phyloP scores from a whole-genome alignment of 192 early-diverging fungal genomes.

The Backusella tarrabulga region DNA sequence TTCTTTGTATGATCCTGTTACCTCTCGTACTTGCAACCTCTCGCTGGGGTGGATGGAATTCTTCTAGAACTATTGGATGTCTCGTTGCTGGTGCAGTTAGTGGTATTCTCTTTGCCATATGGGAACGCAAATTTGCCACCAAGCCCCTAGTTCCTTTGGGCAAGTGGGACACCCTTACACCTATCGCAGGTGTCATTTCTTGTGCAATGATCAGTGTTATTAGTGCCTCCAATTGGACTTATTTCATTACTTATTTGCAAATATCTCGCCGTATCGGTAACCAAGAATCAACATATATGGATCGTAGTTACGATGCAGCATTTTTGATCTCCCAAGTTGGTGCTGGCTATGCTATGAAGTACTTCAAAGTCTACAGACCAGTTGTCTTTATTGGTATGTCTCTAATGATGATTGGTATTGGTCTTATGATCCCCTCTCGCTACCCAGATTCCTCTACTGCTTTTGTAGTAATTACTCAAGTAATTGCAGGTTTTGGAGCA shows the following conservation, averaged over 20 bases:
- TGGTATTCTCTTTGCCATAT: conserved; percentile 13
- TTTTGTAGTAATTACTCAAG: conserved; percentile 13
- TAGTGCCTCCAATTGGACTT: conserved; percentile 11
- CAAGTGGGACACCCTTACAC: conserved; percentile 13
- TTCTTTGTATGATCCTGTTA: conserved; percentile 18
- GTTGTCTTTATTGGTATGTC: conserved; percentile 17
- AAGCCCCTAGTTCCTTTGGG: conserved; percentile 9
- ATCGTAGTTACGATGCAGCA: conserved; percentile 3
- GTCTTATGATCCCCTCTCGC: conserved; percentile 25
- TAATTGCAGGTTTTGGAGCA: conserved; percentile 20
- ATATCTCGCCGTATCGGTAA: conserved; percentile 11
- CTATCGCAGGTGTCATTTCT: conserved; percentile 9
- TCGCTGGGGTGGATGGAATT: conserved; percentile 20
- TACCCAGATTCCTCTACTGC: not conserved
- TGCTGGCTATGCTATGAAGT: conserved; percentile 12
- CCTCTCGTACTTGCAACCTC: conserved; percentile 23
- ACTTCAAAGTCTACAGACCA: conserved; percentile 11
- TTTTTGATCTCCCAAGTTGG: conserved; percentile 13
- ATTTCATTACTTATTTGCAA: conserved; percentile 17
- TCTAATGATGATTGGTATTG: conserved; percentile 14
- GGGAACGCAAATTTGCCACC: conserved; percentile 11
- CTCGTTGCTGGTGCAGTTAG: conserved; percentile 13
- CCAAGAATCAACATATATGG: conserved; percentile 9
- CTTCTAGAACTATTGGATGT: conserved; percentile 14
- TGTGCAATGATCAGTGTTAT: conserved; percentile 15